Base-by-base conservation (phyloP, 2,329 filamentous ascomycete genomes). In the Trichophyton simii region DNA sequence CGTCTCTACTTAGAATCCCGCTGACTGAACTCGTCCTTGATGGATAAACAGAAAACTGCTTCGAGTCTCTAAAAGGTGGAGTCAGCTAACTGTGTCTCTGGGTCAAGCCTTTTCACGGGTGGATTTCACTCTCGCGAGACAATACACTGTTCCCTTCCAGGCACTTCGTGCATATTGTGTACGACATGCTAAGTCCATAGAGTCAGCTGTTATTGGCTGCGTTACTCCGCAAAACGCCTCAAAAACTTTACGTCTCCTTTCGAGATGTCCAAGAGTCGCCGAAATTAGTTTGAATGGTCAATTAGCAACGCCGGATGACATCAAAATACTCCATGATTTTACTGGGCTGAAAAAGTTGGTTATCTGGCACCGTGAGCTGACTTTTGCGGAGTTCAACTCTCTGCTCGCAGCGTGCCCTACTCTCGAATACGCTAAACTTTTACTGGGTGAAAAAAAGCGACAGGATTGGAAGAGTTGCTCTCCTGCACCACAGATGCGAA, bases 61-160 rank as follows among this genome's bases (percentile, higher is more conserved):
- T 52, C 76, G 79, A 6, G 82, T 85, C 2, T 84, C 78, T 42
- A 81, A 77, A 68, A 71, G 73, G 57, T 86, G 83, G 83, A 72
- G 76, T 9, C 70, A 68, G n/a, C 78, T 82, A 11, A 71, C 70
- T 8, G 77, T 3, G 68, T 77, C 28, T 73, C 76, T 0, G 70
- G 71, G 7, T 72, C 83, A 0, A 83, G 83, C 50, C 13, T 54
- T 54, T 80, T 73, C 72, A 62, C 70, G 80, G 62, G 69, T 86
- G 9, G 82, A 85, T 64, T 73, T 85, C 7, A 77, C 76, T 1
- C 69, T 68, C 2, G 77, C 79, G 4, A 72, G 68, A 31, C 73
- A 69, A 64, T 9, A 38, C 11, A 71, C 72, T 2, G 76, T 83
- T n/a, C 68, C 68, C 46, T 69, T 69, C 68, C 63, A 67, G 20